Conservation (phyloP, 176 grass and related monocot species). For the Oropetium thomaeum region DNA sequence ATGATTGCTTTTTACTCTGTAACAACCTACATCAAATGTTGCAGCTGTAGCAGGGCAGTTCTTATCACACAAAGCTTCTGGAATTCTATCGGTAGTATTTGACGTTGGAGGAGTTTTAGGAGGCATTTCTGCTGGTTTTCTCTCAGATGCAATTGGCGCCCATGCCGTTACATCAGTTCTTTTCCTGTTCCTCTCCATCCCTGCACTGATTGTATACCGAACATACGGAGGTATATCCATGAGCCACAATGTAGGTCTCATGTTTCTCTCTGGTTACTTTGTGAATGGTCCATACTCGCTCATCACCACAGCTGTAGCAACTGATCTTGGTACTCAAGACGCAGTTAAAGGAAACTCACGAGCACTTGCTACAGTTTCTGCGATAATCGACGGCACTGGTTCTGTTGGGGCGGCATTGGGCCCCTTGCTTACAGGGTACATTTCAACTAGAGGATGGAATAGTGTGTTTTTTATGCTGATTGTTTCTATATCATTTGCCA, state of each 20-base stretch:
- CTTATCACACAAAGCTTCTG: slow-evolving; percentile 86
- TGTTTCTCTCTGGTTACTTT: slow-evolving; percentile 89
- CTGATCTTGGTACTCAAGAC: slow-evolving; percentile 92
- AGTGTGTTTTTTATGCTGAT: slow-evolving; percentile 92
- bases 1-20: background rate
- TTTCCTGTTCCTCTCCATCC: slow-evolving; percentile 88
- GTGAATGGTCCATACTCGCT: slow-evolving; percentile 96
- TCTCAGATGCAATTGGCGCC: slow-evolving; percentile 67
- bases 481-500: slow-evolving; percentile 68
- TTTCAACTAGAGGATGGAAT: slow-evolving; percentile 94
- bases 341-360: slow-evolving; percentile 72
- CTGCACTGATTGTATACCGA: slow-evolving; percentile 71
- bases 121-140: slow-evolving; percentile 73
- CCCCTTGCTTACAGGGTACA: slow-evolving; percentile 88
- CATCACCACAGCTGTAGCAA: slow-evolving; percentile 91
- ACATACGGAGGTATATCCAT: slow-evolving; percentile 77
- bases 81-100: slow-evolving; percentile 83
- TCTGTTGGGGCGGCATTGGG: slow-evolving; percentile 88
- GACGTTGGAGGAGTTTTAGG: slow-evolving; percentile 89
- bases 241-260: slow-evolving; percentile 69
- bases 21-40: background rate
- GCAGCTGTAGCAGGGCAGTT: slow-evolving; percentile 75
- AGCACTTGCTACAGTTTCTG: slow-evolving; percentile 83
- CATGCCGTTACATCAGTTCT: slow-evolving; percentile 63
- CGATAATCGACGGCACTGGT: slow-evolving; percentile 84